Conservation (phyloP, 225 moss, liverwort and hornwort genomes). For the Takakia lepidozioides region DNA sequence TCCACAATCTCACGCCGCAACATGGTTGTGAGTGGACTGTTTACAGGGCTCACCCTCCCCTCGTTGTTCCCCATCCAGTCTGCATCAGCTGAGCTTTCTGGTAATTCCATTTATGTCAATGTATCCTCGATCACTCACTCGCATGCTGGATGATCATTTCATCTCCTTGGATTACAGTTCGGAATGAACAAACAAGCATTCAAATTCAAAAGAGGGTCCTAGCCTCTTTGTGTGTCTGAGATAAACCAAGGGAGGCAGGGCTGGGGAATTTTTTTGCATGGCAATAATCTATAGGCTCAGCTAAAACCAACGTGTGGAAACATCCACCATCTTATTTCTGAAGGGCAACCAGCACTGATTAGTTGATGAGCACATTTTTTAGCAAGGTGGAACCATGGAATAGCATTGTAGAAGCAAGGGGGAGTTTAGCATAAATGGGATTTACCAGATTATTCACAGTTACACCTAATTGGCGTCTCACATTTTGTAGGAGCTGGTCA, state of each 20-base stretch:
- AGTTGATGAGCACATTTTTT: neutral
- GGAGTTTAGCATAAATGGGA: too few relatives aligned
- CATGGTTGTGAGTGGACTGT: constrained; percentile 49
- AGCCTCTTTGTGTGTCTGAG: too few relatives aligned
- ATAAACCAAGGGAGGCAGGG: too few relatives aligned
- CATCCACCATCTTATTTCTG: too few relatives aligned
- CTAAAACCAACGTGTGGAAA: too few relatives aligned
- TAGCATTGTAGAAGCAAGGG: too few relatives aligned
- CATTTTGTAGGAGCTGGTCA: neutral
- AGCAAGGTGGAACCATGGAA: too few relatives aligned
- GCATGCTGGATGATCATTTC: neutral
- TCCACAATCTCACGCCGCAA: constrained; percentile 55
- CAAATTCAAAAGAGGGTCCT: neutral
- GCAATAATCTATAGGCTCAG: too few relatives aligned
- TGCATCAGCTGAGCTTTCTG: constrained; percentile 43
- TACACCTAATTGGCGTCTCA: neutral
- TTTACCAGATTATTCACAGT: neutral
- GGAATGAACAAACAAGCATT: neutral
- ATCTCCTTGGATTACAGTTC: too few relatives aligned
- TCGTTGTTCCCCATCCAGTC: constrained; percentile 24
- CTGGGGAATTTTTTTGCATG: too few relatives aligned
- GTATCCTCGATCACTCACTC: too few relatives aligned
- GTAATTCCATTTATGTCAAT: constrained; percentile 16
- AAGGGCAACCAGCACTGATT: too few relatives aligned
- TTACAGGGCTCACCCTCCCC: constrained; percentile 42